These are phyloP conservation scores for Thalassiosira mediterranea DNA, from an alignment of 352 stramenopile species.

Conservation along the genomic window DNA sequence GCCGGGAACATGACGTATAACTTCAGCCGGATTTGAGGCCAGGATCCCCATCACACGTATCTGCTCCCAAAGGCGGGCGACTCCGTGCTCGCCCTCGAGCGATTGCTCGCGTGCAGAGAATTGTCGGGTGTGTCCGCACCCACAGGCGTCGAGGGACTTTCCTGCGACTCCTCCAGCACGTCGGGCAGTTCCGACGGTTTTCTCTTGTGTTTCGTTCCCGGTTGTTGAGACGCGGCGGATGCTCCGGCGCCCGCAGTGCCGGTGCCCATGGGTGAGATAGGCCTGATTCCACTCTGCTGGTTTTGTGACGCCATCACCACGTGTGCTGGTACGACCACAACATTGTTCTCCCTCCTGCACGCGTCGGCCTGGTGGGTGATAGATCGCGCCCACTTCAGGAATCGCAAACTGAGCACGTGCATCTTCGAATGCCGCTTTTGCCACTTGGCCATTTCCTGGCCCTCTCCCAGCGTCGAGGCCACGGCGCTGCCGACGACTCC, in stretches of 20 bases:
- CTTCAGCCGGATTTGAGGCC: no score
- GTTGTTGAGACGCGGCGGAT: neutral
- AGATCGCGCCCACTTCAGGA: conserved; percentile 56
- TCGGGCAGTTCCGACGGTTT: conserved; percentile 25
- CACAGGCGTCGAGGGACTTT: conserved; percentile 3
- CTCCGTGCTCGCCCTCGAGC: conserved; percentile 19
- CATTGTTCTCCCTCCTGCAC: conserved; percentile 44
- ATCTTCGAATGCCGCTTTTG: conserved; percentile 60
- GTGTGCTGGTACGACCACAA: conserved; percentile 49
- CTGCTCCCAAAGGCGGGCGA: conserved; percentile 22
- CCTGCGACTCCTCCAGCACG: conserved; percentile 20
- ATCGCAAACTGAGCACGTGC: conserved; percentile 51
- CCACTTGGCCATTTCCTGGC: conserved; percentile 47
- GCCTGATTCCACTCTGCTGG: no score
- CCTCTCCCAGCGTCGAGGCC: neutral
- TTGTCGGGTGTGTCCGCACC: conserved; percentile 6
- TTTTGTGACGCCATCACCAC: no score
- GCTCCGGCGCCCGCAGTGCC: no score
- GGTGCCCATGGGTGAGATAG: neutral
- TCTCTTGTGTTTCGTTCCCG: neutral
- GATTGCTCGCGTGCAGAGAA: conserved; percentile 1
- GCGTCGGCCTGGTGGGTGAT: conserved; percentile 45
- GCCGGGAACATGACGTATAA: no score
- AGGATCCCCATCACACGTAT: conserved; percentile 21
- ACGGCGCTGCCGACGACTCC: conserved; percentile 5